Percentiles rank a stretch among this genome's conserved stretches.
Evolutionary conservation across 768 basidiomycete species (phyloP).

Genomic region (Piloderma croceum): DNA sequence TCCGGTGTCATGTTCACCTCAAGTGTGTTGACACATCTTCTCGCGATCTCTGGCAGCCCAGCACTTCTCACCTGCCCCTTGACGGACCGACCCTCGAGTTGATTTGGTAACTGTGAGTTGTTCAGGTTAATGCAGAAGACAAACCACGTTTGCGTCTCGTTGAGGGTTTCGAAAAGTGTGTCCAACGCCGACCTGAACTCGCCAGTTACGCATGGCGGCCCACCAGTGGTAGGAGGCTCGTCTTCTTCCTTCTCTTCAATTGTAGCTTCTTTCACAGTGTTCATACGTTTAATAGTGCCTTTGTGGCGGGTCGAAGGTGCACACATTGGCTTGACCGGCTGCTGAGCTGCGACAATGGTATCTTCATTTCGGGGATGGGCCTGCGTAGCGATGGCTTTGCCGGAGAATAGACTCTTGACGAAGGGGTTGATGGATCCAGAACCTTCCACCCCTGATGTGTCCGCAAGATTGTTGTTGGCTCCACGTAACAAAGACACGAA

Average conservation of each 20-base stretch:
- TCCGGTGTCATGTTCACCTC: constrained; percentile 81
- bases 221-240: constrained; percentile 26
- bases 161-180: constrained; percentile 79
- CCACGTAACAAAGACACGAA: constrained; percentile 88
- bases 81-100: constrained; percentile 86
- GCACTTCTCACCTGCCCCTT: constrained; percentile 86
- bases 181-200: constrained; percentile 84
- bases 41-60: constrained; percentile 74
- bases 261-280: constrained; percentile 26
- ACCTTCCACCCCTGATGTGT: constrained; percentile 52
- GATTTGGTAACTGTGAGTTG: constrained; percentile 90
- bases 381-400: constrained; percentile 85
- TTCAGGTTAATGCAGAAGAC: constrained; percentile 93
- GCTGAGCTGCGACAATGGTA: constrained; percentile 91
- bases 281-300: constrained; percentile 55
- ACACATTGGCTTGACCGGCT: constrained; percentile 90
- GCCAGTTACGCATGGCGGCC: constrained; percentile 72
- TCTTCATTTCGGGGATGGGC: constrained; percentile 91
- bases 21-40: constrained; percentile 58
- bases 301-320: constrained; percentile 86
- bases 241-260: constrained; percentile 43
- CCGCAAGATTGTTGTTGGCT: constrained; percentile 20
- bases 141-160: constrained; percentile 87
- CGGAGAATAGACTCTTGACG: constrained; percentile 83
- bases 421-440: constrained; percentile 87